Conservation (phyloP, 1,284 basidiomycete species). For the Irpex lacteus region DNA sequence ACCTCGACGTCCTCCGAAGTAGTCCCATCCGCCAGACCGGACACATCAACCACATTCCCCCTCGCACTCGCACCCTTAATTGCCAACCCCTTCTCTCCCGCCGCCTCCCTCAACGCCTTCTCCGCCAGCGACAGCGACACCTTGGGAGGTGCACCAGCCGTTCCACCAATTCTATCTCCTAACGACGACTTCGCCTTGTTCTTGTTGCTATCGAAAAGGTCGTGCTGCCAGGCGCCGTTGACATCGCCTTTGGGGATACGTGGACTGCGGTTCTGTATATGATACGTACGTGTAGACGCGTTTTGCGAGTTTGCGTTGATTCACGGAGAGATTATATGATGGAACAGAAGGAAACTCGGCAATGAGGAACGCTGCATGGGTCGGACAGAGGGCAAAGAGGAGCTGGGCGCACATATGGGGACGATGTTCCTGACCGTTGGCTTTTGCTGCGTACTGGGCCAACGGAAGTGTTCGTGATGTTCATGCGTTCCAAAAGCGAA, state of each 20-base stretch:
- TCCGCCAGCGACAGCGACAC: conserved; percentile 46
- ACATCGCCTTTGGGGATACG: conserved; percentile 64
- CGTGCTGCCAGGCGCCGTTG: conserved; percentile 69
- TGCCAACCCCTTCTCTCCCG: conserved; percentile 40
- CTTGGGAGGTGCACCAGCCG: conserved; percentile 45
- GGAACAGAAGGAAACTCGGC: not conserved
- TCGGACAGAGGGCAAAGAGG: conserved; percentile 22
- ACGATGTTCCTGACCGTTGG: conserved; percentile 40
- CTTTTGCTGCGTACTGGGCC: conserved; percentile 61
- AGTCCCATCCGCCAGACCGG: conserved; percentile 73
- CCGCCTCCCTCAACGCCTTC: conserved; percentile 39
- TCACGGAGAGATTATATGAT: conserved; percentile 9
- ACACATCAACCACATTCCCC: conserved; percentile 74
- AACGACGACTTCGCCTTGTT: conserved; percentile 37
- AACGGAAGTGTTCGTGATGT: conserved; percentile 30
- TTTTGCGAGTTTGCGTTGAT: not conserved
- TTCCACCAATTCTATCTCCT: conserved; percentile 51
- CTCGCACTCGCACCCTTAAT: conserved; percentile 75
- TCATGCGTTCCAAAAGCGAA: conserved; percentile 18
- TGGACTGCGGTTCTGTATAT: conserved; percentile 42
- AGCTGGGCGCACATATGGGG: conserved; percentile 65
- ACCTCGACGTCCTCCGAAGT: conserved; percentile 81
- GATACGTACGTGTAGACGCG: not conserved
- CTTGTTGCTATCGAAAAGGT: conserved; percentile 59
- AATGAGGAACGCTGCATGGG: conserved; percentile 18